A percentile compares a stretch with the other conserved stretches of the same genome.
phyloP scores from a whole-genome alignment of 345 rosid genomes.

The Hibiscus trionum region DNA sequence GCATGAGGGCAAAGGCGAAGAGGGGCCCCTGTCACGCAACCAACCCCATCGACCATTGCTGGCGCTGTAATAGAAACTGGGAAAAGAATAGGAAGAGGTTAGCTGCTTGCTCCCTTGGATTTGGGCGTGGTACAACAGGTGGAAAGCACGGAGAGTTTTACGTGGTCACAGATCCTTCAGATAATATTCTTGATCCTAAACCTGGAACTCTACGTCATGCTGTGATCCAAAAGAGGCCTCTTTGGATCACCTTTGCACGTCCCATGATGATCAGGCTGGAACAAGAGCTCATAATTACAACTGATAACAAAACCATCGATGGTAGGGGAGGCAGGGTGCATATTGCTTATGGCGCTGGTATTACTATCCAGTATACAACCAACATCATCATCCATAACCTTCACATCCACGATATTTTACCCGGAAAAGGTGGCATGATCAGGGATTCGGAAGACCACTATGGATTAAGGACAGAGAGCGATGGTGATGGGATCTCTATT shows the following conservation, averaged over 20 bases:
- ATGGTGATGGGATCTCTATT: slow-evolving; percentile 76
- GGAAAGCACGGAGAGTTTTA: slow-evolving; percentile 52
- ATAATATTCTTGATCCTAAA: slow-evolving; percentile 50
- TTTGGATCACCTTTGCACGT: slow-evolving; percentile 51
- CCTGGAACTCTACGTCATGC: slow-evolving; percentile 60
- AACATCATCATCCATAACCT: slow-evolving; percentile 63
- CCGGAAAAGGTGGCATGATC: slow-evolving; percentile 48
- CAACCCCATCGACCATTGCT: slow-evolving; percentile 78
- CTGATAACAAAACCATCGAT: slow-evolving; percentile 65
- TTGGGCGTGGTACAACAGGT: slow-evolving; percentile 56
- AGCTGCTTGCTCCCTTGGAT: slow-evolving; percentile 55
- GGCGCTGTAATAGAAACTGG: slow-evolving; percentile 75
- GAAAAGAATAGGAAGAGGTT: slow-evolving; percentile 42
- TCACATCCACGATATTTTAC: slow-evolving; percentile 46
- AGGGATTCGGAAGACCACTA: slow-evolving; percentile 49
- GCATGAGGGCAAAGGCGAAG: slow-evolving; percentile 10
- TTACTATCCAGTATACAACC: slow-evolving; percentile 46
- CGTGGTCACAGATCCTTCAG: slow-evolving; percentile 54
- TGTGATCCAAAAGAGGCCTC: slow-evolving; percentile 48
- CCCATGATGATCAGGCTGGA: slow-evolving; percentile 54
- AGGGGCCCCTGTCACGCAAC: slow-evolving; percentile 53
- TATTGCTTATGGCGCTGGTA: slow-evolving; percentile 56
- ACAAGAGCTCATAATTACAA: slow-evolving; percentile 53
- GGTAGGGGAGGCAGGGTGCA: slow-evolving; percentile 60
- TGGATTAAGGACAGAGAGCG: slow-evolving; percentile 54